Percentiles rank a stretch among this genome's conserved stretches.
These are phyloP conservation scores for Metrosideros polymorpha DNA, from an alignment of 441 rosid species.

Conservation along the genomic window DNA sequence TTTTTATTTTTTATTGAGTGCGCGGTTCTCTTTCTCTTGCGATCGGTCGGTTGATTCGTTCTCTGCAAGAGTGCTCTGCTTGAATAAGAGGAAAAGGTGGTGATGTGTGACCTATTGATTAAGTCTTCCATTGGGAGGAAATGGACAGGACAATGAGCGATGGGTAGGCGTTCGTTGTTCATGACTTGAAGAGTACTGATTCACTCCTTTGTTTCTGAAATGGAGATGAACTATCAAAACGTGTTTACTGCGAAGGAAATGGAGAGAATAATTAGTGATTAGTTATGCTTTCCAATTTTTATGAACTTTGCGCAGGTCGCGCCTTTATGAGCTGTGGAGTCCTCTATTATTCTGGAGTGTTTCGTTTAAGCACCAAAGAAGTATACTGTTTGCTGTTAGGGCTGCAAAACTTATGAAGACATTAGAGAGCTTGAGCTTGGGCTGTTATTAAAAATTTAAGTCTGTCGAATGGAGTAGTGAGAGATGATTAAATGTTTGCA, in stretches of 20 bases:
- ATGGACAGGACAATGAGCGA: neutral
- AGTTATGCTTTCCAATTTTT: neutral
- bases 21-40: neutral
- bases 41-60: neutral
- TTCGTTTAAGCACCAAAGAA: neutral
- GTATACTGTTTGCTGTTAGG: neutral
- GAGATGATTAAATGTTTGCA: neutral
- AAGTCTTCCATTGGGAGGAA: neutral
- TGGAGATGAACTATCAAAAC: neutral
- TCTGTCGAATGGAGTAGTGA: neutral
- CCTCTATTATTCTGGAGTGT: neutral
- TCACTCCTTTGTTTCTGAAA: neutral
- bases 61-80: neutral
- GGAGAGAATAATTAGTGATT: neutral
- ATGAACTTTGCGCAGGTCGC: neutral
- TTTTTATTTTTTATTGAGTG: neutral
- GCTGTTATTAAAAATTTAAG: neutral
- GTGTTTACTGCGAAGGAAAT: neutral
- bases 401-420: neutral
- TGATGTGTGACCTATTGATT: neutral
- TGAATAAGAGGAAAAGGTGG: neutral
- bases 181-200: neutral
- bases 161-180: neutral
- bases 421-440: neutral
- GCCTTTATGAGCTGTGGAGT: neutral